These are phyloP conservation scores for Salix purpurea DNA, from an alignment of 345 rosid genomes.

Conservation along the genomic window DNA sequence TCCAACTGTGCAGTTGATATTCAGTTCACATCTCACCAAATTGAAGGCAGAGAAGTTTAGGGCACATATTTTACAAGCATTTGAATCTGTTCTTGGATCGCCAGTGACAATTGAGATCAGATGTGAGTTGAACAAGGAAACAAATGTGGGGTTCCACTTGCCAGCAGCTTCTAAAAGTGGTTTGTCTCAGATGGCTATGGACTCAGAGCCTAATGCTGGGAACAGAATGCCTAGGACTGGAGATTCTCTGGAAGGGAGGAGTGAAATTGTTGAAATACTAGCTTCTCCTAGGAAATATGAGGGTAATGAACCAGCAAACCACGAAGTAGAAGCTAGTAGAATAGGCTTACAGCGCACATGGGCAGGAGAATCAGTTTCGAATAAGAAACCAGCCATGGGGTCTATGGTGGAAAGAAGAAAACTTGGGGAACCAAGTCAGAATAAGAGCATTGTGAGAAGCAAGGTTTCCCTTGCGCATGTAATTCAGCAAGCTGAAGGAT, in stretches of 20 bases:
- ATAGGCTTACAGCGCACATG: slow-evolving; percentile 23
- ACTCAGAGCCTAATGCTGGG: slow-evolving; percentile 18
- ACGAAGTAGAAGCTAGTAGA: slow-evolving; percentile 30
- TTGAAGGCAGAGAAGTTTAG: slow-evolving; percentile 65
- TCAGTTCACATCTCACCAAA: slow-evolving; percentile 59
- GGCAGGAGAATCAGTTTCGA: slow-evolving; percentile 25
- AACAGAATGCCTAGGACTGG: slow-evolving; percentile 18
- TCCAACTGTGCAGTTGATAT: slow-evolving; percentile 73
- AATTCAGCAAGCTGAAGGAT: slow-evolving; percentile 85
- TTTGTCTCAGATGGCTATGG: slow-evolving; percentile 28
- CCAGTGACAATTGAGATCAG: slow-evolving; percentile 77
- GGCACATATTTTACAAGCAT: slow-evolving; percentile 67
- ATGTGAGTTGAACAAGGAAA: slow-evolving; percentile 50
- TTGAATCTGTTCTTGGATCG: slow-evolving; percentile 76
- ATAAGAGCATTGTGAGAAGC: slow-evolving; percentile 82
- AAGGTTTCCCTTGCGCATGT: slow-evolving; percentile 86
- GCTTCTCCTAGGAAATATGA: slow-evolving; percentile 37
- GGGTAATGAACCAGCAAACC: slow-evolving; percentile 21
- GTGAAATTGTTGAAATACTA: slow-evolving; percentile 73
- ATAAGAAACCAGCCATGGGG: slow-evolving; percentile 21
- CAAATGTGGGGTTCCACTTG: slow-evolving; percentile 20
- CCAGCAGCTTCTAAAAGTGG: slow-evolving; percentile 45
- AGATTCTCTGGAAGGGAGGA: slow-evolving; percentile 40
- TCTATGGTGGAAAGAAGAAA: slow-evolving; percentile 39
- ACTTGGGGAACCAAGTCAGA: slow-evolving; percentile 47